Evolutionary conservation across 2,329 filamentous ascomycete species (phyloP).

Genomic region (Camillea tinctor): DNA sequence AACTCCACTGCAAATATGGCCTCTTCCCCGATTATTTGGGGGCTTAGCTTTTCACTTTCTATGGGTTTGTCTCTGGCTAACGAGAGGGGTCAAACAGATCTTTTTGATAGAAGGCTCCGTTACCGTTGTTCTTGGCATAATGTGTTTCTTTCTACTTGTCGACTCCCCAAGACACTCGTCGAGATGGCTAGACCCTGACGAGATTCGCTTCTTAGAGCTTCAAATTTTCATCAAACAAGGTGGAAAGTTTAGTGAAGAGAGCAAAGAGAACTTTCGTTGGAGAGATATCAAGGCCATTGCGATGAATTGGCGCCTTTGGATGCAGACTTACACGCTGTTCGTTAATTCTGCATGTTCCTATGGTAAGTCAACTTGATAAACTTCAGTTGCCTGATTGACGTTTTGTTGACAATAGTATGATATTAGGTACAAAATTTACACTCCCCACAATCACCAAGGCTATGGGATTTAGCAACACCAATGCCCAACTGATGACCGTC

Average conservation of each 20-base stretch:
- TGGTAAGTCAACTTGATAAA: constrained; percentile 14
- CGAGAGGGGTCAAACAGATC: constrained; percentile 33
- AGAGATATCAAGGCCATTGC: background rate
- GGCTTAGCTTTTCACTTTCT: no score
- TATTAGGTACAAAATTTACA: constrained; percentile 26
- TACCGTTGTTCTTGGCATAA: constrained; percentile 37
- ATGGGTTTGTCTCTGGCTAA: background rate
- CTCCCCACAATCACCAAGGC: constrained; percentile 34
- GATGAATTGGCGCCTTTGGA: background rate
- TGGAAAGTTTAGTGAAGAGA: constrained; percentile 1
- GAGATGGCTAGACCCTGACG: constrained; percentile 38
- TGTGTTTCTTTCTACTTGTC: constrained; percentile 47
- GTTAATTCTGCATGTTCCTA: background rate
- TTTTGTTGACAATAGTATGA: constrained; percentile 7
- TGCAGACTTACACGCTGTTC: background rate
- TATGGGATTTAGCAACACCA: constrained; percentile 33
- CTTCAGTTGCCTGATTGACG: background rate
- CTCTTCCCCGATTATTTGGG: no score
- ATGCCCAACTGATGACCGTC: constrained; percentile 28
- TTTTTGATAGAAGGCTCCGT: constrained; percentile 52
- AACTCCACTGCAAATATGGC: background rate
- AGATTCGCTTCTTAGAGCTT: constrained; percentile 41
- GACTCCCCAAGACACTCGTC: constrained; percentile 42
- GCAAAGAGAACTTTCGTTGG: background rate
- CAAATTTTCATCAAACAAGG: constrained; percentile 16